Evolutionary conservation across 208 protist genomes (phyloP), one percentile per base, ranked within the genome.

Genomic region (Crithidia sp.): DNA sequence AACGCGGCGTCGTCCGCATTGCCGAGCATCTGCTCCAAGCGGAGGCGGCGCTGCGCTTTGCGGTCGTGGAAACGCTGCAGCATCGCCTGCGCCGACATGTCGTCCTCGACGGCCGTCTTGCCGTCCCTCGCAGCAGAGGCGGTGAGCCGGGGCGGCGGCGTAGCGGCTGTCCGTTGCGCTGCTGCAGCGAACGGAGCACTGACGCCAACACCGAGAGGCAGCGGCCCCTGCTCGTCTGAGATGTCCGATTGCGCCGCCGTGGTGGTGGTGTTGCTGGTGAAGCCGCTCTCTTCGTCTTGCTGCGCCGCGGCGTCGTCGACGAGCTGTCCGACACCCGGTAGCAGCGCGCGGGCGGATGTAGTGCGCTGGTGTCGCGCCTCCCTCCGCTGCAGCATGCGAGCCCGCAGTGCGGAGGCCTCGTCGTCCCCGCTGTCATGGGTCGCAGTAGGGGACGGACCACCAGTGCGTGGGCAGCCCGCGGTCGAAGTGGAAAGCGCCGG

Each of bases 361-460:
- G 53, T 61, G 50, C 81, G 78, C 5, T 77, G 71, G 43, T 92
- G 82, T 2, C 84, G 83, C 50, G 73, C 71, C 9, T 85, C 79
- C 54, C 76, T 77, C 44, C 82, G 71, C n/a, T 86, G 81, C 3
- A 95, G 72, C 19, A 67, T 84, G 19, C 79, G 67, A 36, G 85
- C 65, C 17, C 86, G 80, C 40, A 86, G 16, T 39, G 63, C 75
- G 10, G 60, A 60, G 7, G 76, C 63, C 40, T 83, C 67, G 12
- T 63, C 50, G 28, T 73, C 61, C 7, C 7, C 16, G 54, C 36
- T 44, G 19, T 52, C 47, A 28, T 3, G 19, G 6, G 50, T 2
- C 4, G 52, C 19, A 8, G n/a, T 16, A 28, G 19, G 13, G 9
- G 14, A 4, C 50, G 50, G 36, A 2, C 39, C 14, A 3, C 5